Base-by-base conservation (phyloP, 768 basidiomycete genomes). In the Amanita pallidorosea region DNA sequence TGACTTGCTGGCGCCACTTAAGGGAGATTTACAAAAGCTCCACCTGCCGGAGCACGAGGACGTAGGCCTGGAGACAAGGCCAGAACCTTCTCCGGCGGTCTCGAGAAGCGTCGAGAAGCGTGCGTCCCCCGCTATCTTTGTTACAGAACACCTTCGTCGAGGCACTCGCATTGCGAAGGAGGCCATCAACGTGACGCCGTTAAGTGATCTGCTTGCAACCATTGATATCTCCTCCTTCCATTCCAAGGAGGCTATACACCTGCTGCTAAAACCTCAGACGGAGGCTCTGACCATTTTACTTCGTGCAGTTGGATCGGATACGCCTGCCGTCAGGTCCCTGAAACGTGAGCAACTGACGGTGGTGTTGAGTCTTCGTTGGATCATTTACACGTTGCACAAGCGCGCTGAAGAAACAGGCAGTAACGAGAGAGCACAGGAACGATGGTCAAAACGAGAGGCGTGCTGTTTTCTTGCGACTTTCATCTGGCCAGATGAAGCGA, bases 401-500 rank as follows among this genome's bases (percentile, higher is more conserved):
- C 75, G 84, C 15, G 75, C 79, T 22, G 55, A 69, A 45, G 81
- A 79, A 57, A 70, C 66, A 0, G 60, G 64, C 15, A 78, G 67
- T 54, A 78, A 73, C 57, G 81, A 78, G n/a, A 73, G 78, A 36
- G 76, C 81, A 53, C 73, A 71, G 55, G 86, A 86, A 60, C 70
- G 76, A 22, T 91, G 88, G 88, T 83, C 80, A 0, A 70, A 63
- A 54, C 66, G 63, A 5, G 88, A 91, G 60, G 82, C 77, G 3
- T 68, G 59, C 3, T 77, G 76, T 25, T 71, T 87, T 58, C 70
- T 89, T 38, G 67, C 75, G 0, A 69, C 79, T 29, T 79, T 80
- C 61, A 48, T 53, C 29, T 63, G 65, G 61, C 45, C 62, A 23
- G 11, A 53, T 40, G 47, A 53, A 43, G 46, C 44, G 46, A 29